These are phyloP conservation scores for Wallacemonas collosoma DNA, from an alignment of 208 protist genomes.

Conservation along the genomic window DNA sequence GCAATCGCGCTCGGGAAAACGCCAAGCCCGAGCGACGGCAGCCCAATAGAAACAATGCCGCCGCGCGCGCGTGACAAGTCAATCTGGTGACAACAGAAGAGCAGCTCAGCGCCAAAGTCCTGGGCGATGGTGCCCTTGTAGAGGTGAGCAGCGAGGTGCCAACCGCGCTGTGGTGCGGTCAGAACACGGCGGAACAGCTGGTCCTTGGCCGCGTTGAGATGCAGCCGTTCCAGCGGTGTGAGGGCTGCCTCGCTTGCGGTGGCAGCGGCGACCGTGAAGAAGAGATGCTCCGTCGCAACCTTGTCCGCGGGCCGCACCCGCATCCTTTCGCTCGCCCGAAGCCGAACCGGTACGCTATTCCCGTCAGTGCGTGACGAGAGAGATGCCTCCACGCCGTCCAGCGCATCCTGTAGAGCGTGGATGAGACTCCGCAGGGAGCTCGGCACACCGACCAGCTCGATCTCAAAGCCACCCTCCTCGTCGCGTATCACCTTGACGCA, in stretches of 20 bases:
- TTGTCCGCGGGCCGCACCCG: slow-evolving; percentile 9
- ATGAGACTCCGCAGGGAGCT: neutral
- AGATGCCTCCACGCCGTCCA: neutral
- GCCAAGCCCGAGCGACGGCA: slow-evolving; percentile 38
- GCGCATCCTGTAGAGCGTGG: neutral
- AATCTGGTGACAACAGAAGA: slow-evolving; percentile 33
- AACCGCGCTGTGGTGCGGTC: slow-evolving; percentile 21
- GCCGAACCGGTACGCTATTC: neutral
- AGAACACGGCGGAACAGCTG: slow-evolving; percentile 35
- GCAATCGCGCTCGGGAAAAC: slow-evolving; percentile 36
- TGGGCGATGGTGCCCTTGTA: slow-evolving; percentile 25
- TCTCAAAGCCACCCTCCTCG: neutral
- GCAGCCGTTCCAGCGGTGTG: slow-evolving; percentile 26
- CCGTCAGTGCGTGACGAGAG: neutral
- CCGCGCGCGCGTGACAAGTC: slow-evolving; percentile 13
- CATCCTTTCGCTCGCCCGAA: neutral
- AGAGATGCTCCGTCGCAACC: slow-evolving; percentile 14
- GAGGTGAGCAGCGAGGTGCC: slow-evolving; percentile 27
- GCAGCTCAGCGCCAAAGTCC: slow-evolving; percentile 44
- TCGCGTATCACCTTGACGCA: neutral
- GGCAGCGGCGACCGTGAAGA: slow-evolving; percentile 2
- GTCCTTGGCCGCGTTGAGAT: slow-evolving; percentile 31
- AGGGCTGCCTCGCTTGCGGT: slow-evolving; percentile 27
- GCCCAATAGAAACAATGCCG: slow-evolving; percentile 24
- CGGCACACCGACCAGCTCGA: neutral